Percentiles rank a stretch among this genome's conserved stretches.
These are phyloP conservation scores for Ceratobasidium sp. DNA, from an alignment of 1,284 basidiomycete genomes.

Conservation along the genomic window DNA sequence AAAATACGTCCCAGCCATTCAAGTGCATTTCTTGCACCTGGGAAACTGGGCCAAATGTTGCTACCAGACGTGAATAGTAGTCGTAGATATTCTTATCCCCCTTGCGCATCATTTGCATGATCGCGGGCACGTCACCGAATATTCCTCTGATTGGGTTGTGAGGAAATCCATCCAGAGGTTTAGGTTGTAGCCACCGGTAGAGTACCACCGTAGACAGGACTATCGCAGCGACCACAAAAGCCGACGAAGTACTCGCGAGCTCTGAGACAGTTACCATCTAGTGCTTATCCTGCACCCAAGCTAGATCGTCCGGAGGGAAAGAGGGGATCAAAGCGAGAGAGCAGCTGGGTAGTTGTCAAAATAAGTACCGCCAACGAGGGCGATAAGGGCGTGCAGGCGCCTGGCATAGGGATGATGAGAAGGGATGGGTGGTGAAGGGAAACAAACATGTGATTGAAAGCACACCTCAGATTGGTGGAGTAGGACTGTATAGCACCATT, in stretches of 20 bases:
- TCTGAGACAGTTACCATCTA: too few relatives aligned
- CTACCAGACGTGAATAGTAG: constrained; percentile 4
- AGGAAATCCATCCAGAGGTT: constrained; percentile 11
- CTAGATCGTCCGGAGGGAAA: background rate
- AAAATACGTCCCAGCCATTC: background rate
- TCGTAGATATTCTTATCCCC: background rate
- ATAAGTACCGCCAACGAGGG: background rate
- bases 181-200: constrained; percentile 10
- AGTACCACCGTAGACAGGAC: background rate
- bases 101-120: background rate
- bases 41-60: constrained; percentile 11
- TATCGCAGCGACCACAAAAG: background rate
- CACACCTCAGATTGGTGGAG: too few relatives aligned
- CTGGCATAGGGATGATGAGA: too few relatives aligned
- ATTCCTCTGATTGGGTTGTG: constrained; percentile 16
- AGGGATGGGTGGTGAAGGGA: too few relatives aligned
- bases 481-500: background rate
- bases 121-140: constrained; percentile 15
- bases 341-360: background rate
- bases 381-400: too few relatives aligned
- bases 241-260: too few relatives aligned
- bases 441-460: too few relatives aligned
- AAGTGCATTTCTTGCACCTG: background rate
- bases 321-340: background rate
- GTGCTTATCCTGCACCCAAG: background rate